These are phyloP conservation scores for Dendrocalamus latiflorus DNA, from an alignment of 202 grass and related monocot species.

Conservation along the genomic window DNA sequence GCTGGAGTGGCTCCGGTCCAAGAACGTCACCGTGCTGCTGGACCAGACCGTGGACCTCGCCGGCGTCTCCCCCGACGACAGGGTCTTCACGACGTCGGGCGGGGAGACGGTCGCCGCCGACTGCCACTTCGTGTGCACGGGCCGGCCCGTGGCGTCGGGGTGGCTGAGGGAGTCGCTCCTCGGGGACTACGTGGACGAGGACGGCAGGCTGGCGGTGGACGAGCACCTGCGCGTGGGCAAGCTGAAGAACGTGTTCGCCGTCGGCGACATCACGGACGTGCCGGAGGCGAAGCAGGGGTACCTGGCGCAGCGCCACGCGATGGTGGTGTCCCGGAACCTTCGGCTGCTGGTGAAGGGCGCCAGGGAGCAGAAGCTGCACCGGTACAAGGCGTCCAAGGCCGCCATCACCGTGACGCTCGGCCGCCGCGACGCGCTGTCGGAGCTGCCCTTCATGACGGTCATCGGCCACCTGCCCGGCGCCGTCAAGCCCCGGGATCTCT, in stretches of 20 bases:
- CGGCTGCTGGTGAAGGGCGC: conserved; percentile 42
- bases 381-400: conserved; percentile 43
- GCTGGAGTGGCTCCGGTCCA: conserved; percentile 59
- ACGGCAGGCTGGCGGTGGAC: conserved; percentile 37
- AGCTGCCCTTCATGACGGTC: conserved; percentile 68
- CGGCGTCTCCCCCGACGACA: background rate
- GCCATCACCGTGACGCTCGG: conserved; percentile 45
- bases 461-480: conserved; percentile 45
- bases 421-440: conserved; percentile 47
- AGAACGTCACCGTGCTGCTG: conserved; percentile 51
- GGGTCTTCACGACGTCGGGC: conserved; percentile 44
- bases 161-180: conserved; percentile 46
- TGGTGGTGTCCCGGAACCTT: conserved; percentile 63
- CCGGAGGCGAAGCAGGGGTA: conserved; percentile 58
- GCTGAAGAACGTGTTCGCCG: conserved; percentile 52
- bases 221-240: conserved; percentile 44
- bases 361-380: conserved; percentile 53
- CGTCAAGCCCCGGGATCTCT: conserved; percentile 52
- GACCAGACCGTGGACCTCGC: conserved; percentile 55
- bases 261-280: conserved; percentile 58
- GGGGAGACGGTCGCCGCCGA: conserved; percentile 51
- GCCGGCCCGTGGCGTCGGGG: conserved; percentile 28
- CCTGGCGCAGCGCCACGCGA: conserved; percentile 53
- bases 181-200: conserved; percentile 5
- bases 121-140: conserved; percentile 47